Evolutionary conservation across 106 monocot species (phyloP), one percentile per base, ranked within the genome.

Genomic region (Allium sativum): DNA sequence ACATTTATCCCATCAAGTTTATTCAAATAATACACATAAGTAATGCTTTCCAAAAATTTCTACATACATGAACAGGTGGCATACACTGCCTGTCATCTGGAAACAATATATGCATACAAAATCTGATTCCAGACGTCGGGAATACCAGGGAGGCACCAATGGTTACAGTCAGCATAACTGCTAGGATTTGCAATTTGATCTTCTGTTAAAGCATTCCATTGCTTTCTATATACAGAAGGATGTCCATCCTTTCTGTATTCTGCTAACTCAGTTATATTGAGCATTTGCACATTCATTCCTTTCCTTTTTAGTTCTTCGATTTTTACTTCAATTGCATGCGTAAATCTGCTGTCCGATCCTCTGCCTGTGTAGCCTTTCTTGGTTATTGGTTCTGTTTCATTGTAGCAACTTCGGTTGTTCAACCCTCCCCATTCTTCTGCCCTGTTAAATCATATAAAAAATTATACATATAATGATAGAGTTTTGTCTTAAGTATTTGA

Each of bases 81-180:
- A 31, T 31, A 31, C 31, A 31, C 31, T 31, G 5, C 31, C 31
- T 61, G n/a, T 62, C 21, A 62, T 47, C 47, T 62, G 18, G 77
- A 72, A 7, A 62, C 44, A 42, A 79, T 56, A 40, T 80, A 75
- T 0, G 83, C 61, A 52, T 80, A 88, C 45, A 83, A 59, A 18
- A 88, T 21, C 56, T 88, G 74, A 45, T 88, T 88, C 88, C 88
- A 88, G 0, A 69, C 31, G 58, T 83, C 88, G 14, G 79, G 88
- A 43, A 88, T 74, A 6, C 87, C 87, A 10, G 87, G 87, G 9
- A 88, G 72, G 66, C 80, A 83, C 87, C 87, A 88, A 56, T 88
- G 87, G 3, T 61, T 79, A 65, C 88, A 88, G 44, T 88, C 83
- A 8, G 88, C 52, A 61, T 75, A 83, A 58, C 61, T 80, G 9